These are phyloP conservation scores for Capillidium rhysosporum DNA, from an alignment of 371 early-diverging fungal species.

Conservation along the genomic window DNA sequence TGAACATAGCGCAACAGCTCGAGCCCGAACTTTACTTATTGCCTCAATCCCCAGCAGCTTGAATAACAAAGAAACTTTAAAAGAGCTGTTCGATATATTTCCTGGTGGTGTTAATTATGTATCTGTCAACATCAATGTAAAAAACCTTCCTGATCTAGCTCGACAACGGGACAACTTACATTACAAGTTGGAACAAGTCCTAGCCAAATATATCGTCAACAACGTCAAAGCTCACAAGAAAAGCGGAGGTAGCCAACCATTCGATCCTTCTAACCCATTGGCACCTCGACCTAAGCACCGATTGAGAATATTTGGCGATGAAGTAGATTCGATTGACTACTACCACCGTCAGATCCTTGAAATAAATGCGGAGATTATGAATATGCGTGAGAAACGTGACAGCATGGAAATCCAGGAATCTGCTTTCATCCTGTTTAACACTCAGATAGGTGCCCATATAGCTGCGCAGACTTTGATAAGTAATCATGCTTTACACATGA, in stretches of 20 bases:
- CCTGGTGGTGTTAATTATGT: too few species aligned
- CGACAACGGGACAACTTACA: constrained; percentile 27
- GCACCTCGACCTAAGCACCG: constrained; percentile 12
- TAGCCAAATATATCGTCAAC: too few species aligned
- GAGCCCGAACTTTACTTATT: too few species aligned
- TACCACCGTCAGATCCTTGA: constrained; percentile 11
- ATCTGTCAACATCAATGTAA: not conserved
- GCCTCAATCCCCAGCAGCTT: too few species aligned
- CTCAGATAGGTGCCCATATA: constrained; percentile 61
- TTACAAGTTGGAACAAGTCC: constrained; percentile 14
- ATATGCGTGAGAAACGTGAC: constrained; percentile 5
- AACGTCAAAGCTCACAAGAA: too few species aligned
- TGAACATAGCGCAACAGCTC: too few species aligned
- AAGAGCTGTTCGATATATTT: too few species aligned
- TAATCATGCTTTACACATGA: constrained; percentile 42
- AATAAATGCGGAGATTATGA: constrained; percentile 4
- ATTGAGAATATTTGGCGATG: constrained; percentile 16
- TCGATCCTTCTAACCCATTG: constrained; percentile 4
- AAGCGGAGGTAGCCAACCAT: too few species aligned
- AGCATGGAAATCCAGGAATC: constrained; percentile 13
- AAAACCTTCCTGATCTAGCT: constrained; percentile 26
- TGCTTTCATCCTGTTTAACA: constrained; percentile 61
- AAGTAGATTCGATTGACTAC: constrained; percentile 19
- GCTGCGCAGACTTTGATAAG: constrained; percentile 50
- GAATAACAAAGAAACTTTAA: too few species aligned